Base-by-base conservation (phyloP, 1,284 basidiomycete genomes). In the Takashimella tepidaria region DNA sequence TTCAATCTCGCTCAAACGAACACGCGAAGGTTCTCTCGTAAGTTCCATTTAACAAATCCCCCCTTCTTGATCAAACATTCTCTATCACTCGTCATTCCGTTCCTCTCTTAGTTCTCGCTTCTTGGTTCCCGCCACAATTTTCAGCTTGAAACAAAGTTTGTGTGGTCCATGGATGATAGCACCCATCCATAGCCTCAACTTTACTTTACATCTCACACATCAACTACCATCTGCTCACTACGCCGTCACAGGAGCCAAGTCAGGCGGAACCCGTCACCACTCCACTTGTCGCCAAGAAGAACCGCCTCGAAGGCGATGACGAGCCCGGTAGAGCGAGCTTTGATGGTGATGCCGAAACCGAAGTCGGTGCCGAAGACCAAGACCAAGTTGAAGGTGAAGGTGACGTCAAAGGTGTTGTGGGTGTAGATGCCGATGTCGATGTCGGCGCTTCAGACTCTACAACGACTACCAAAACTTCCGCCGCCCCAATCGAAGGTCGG, bases 1-100 rank as follows among this genome's bases (percentile, higher is more conserved):
- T 27, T 47, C 61, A 19, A 51, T 58, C 8, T 69, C 67, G 21
- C 55, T 74, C 45, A 75, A 75, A 55, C 65, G 74, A 27, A 66
- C 61, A 13, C 58, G 74, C 44, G 74, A 74, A 54, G 68, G 68
- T 13, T 74, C 72, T 4, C 51, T 69, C n/a, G 72, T 74, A 40
- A 56, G 67, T 67, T n/a, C n/a, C 27, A n/a, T n/a, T n/a, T n/a
- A n/a, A n/a, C n/a, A n/a, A n/a, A n/a, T n/a, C n/a, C n/a, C n/a
- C n/a, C n/a, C n/a, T n/a, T n/a, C n/a, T n/a, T 44, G 42, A 37
- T 37, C 31, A 8, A 37, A 8, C 31, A 8, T 16, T 37, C 16
- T 37, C 31, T 16, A 8, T 37, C 31, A 37, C 31, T 16, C 20
- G 20, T 23, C 42, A 23, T 11, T 44, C 42, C 31, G 8, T 16